These are phyloP conservation scores for Dendrobium chrysotoxum DNA, from an alignment of 106 monocot species.

Conservation along the genomic window DNA sequence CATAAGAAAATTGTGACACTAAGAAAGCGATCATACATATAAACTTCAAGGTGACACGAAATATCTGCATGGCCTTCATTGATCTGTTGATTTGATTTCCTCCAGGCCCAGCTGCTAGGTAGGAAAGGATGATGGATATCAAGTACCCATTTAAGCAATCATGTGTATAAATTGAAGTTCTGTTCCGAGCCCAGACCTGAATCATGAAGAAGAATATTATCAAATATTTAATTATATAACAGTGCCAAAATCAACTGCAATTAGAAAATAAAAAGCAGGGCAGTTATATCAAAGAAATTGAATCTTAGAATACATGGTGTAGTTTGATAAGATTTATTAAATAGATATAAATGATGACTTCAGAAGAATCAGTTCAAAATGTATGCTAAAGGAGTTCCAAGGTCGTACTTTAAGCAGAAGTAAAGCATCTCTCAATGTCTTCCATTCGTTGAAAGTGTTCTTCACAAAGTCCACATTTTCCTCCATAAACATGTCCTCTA, in stretches of 20 bases:
- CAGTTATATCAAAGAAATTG: not conserved
- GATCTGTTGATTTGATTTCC: conserved; percentile 55
- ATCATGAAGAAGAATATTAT: not conserved
- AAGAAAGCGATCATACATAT: conserved; percentile 34
- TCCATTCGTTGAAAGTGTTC: conserved; percentile 52
- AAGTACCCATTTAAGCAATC: conserved; percentile 91
- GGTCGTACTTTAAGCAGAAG: conserved; percentile 72
- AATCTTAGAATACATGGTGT: not conserved
- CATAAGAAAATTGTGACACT: not conserved
- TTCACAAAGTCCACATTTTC: conserved; percentile 74
- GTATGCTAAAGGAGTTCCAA: not conserved
- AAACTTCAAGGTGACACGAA: conserved; percentile 73
- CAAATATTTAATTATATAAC: not conserved
- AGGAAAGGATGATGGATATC: conserved; percentile 57
- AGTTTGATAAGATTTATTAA: conserved; percentile 7
- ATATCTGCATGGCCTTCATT: conserved; percentile 76
- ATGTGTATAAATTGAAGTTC: conserved; percentile 67
- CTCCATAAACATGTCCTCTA: conserved; percentile 94
- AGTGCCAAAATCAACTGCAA: not conserved
- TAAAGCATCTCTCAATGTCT: conserved; percentile 57
- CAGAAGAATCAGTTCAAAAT: not conserved
- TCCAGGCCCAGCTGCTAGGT: conserved; percentile 48
- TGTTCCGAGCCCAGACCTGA: conserved; percentile 89
- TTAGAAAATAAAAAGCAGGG: not conserved
- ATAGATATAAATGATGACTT: not conserved